Evolutionary conservation across 2,329 filamentous ascomycete genomes (phyloP).

Genomic region (Ophiocordyceps unilateralis): DNA sequence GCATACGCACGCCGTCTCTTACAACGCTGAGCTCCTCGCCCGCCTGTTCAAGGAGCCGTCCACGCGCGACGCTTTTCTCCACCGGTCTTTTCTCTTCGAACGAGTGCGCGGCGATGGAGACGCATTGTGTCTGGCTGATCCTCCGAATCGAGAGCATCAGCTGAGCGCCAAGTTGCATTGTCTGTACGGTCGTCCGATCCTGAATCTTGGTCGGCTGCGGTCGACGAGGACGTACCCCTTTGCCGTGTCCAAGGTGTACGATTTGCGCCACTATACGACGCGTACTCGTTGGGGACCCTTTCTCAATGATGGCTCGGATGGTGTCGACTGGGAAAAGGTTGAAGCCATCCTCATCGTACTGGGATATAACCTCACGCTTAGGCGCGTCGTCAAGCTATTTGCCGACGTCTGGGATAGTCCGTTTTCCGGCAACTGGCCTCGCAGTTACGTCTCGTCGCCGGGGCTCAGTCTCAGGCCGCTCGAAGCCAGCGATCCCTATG

Average conservation of each 20-base stretch:
- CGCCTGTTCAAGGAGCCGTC: constrained; percentile 25
- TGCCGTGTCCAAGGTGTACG: constrained; percentile 55
- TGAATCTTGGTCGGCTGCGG: constrained; percentile 18
- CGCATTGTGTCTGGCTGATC: constrained; percentile 1
- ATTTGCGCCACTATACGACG: constrained; percentile 49
- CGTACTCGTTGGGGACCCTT: constrained; percentile 56
- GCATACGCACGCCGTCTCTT: constrained; percentile 25
- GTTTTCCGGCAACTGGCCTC: constrained; percentile 36
- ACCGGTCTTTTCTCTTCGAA: constrained; percentile 44
- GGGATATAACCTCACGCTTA: constrained; percentile 40
- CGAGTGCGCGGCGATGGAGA: constrained; percentile 27
- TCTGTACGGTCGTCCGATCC: constrained; percentile 45
- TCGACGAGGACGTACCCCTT: constrained; percentile 32
- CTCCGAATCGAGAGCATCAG: constrained; percentile 27
- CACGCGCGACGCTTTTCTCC: constrained; percentile 43
- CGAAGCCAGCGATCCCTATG: constrained; percentile 49
- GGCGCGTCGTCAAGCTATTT: constrained; percentile 27
- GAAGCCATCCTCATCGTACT: constrained; percentile 58
- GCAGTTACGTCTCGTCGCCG: constrained; percentile 25
- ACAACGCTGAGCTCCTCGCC: constrained; percentile 26
- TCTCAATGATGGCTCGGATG: constrained; percentile 38
- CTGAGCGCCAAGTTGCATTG: constrained; percentile 54
- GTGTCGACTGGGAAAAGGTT: constrained; percentile 65
- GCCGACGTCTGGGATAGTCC: constrained; percentile 34
- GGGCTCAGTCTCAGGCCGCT: constrained; percentile 21